phyloP scores from a whole-genome alignment of 257 asterid species.

The Primulina eburnea region DNA sequence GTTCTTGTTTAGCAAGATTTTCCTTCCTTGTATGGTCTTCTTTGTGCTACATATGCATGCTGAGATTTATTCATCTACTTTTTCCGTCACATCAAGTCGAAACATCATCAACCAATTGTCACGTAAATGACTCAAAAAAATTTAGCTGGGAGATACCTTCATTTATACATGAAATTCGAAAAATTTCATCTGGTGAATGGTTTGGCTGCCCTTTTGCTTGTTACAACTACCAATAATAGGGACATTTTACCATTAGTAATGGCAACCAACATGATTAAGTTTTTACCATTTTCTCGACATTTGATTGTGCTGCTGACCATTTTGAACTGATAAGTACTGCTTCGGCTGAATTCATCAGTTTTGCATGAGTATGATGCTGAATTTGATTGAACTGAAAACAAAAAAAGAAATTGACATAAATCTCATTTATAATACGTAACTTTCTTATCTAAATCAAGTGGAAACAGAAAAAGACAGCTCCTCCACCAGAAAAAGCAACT shows the following conservation, averaged over 20 bases:
- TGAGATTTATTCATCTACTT: conserved; percentile 30
- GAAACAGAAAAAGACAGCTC: not conserved
- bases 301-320: not conserved
- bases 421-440: not conserved
- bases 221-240: conserved; percentile 61
- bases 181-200: not conserved
- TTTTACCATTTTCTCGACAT: conserved; percentile 21
- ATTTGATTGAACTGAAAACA: conserved; percentile 10
- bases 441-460: not conserved
- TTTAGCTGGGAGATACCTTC: not conserved
- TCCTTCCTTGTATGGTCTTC: conserved; percentile 61
- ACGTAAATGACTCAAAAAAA: not conserved
- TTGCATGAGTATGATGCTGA: conserved; percentile 34
- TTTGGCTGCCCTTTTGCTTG: conserved; percentile 18
- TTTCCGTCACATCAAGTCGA: not conserved
- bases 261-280: conserved; percentile 36
- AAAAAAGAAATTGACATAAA: conserved; percentile 32
- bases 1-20: conserved; percentile 50
- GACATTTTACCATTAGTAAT: conserved; percentile 44
- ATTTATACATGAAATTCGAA: conserved; percentile 17
- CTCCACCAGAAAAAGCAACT: not conserved
- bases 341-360: conserved; percentile 10
- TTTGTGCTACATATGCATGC: conserved; percentile 57
- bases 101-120: not conserved
- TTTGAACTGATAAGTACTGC: not conserved